Evolutionary conservation across 2,329 filamentous ascomycete species (phyloP).

Genomic region (Aspergillus sp.): DNA sequence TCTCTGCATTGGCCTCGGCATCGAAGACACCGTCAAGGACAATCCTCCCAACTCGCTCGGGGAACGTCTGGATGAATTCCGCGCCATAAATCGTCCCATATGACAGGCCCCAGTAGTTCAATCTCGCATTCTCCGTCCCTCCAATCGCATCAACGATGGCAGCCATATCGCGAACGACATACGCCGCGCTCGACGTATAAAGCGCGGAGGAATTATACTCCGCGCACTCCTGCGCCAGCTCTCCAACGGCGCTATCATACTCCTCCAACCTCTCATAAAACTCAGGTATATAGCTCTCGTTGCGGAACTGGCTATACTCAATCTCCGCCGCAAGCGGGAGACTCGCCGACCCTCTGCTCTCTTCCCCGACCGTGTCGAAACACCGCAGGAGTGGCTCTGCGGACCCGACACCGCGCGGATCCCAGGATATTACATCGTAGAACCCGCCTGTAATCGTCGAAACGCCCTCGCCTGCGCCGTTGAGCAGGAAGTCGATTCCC

Average conservation of each 20-base stretch:
- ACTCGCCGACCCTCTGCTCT: background rate
- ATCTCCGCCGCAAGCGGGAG: conserved; percentile 6
- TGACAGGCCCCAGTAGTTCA: conserved; percentile 18
- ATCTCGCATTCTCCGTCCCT: background rate
- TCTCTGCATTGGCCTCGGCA: background rate
- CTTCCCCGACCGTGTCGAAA: conserved; percentile 3
- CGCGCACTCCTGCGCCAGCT: background rate
- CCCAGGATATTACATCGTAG: conserved; percentile 14
- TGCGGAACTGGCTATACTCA: conserved; percentile 10
- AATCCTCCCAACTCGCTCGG: background rate
- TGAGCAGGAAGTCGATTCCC: conserved; percentile 2
- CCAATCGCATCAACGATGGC: conserved; percentile 12
- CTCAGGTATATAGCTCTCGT: conserved; percentile 4
- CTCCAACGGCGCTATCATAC: background rate
- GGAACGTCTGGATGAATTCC: conserved; percentile 16
- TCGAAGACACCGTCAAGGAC: conserved; percentile 10
- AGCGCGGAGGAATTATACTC: conserved; percentile 6
- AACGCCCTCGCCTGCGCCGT: background rate
- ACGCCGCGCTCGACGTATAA: conserved; percentile 10
- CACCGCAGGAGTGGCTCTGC: conserved; percentile 9
- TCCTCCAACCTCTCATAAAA: background rate
- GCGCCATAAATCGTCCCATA: conserved; percentile 12
- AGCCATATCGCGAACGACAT: conserved; percentile 15
- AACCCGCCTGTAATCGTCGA: background rate
- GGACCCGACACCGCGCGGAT: conserved; percentile 11